Conservation (phyloP, 306 rosid genomes). For the Cicer cuneatum region DNA sequence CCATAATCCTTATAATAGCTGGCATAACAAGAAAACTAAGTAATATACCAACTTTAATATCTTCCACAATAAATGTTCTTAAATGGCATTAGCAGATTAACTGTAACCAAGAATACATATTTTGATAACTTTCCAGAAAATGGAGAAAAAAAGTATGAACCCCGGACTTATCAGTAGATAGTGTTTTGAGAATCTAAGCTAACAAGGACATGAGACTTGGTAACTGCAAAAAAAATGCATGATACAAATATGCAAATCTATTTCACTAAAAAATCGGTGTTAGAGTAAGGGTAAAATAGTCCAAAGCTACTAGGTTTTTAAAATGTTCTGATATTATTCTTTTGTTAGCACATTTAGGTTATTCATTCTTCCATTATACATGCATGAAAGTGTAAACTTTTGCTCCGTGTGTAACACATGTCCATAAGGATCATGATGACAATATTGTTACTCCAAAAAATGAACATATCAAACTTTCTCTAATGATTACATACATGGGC, state of each 20-base stretch:
- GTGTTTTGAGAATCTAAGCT: conserved; percentile 13
- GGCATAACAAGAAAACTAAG: conserved; percentile 6
- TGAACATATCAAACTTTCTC: conserved; percentile 27
- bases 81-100: conserved; percentile 18
- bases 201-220: conserved; percentile 6
- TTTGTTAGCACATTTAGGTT: conserved; percentile 7
- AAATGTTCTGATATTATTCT: conserved; percentile 5
- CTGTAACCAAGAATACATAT: conserved; percentile 20
- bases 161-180: conserved; percentile 3
- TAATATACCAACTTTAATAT: conserved; percentile 20
- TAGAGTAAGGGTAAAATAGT: conserved; percentile 11
- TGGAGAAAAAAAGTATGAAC: neutral
- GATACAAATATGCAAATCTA: conserved; percentile 25
- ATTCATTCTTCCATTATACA: conserved; percentile 16
- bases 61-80: conserved; percentile 23
- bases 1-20: neutral
- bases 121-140: conserved; percentile 30
- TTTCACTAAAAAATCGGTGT: neutral
- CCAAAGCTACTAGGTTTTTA: conserved; percentile 27
- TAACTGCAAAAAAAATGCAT: neutral
- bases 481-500: conserved; percentile 46
- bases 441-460: conserved; percentile 29
- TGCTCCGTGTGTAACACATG: conserved; percentile 20
- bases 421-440: conserved; percentile 13
- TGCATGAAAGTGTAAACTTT: conserved; percentile 23